Evolutionary conservation across 2,329 filamentous ascomycete genomes (phyloP).

Genomic region (Cladorrhinum sp.): DNA sequence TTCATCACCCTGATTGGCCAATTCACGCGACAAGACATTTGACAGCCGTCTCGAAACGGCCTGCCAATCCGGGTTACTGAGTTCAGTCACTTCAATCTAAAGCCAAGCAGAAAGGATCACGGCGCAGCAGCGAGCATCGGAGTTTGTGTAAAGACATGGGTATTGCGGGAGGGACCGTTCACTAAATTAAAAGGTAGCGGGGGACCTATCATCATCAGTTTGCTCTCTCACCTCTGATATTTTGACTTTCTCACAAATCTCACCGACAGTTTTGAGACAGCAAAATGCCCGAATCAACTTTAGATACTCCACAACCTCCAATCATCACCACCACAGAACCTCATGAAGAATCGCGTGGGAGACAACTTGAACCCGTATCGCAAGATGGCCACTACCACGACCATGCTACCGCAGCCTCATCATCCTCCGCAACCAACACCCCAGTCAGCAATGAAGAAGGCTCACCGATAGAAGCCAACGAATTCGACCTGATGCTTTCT

Average conservation of each 20-base stretch:
- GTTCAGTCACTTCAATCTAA: background rate
- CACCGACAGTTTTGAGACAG: background rate
- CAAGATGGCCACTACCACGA: background rate
- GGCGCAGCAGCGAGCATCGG: background rate
- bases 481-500: slow-evolving; percentile 38
- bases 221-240: background rate
- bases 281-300: background rate
- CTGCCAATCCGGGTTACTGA: background rate
- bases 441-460: slow-evolving; percentile 17
- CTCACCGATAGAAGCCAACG: slow-evolving; percentile 33
- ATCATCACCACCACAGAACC: background rate
- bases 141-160: background rate
- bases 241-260: background rate
- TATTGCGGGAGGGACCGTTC: background rate
- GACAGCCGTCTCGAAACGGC: background rate
- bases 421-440: slow-evolving; percentile 2
- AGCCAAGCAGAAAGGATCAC: background rate
- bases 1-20: background rate
- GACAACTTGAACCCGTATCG: background rate
- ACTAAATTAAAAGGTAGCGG: background rate
- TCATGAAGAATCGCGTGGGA: background rate
- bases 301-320: background rate
- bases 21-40: background rate
- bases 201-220: background rate
- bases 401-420: background rate